Evolutionary conservation across 2,329 filamentous ascomycete genomes (phyloP).

Genomic region (Capronia americana): DNA sequence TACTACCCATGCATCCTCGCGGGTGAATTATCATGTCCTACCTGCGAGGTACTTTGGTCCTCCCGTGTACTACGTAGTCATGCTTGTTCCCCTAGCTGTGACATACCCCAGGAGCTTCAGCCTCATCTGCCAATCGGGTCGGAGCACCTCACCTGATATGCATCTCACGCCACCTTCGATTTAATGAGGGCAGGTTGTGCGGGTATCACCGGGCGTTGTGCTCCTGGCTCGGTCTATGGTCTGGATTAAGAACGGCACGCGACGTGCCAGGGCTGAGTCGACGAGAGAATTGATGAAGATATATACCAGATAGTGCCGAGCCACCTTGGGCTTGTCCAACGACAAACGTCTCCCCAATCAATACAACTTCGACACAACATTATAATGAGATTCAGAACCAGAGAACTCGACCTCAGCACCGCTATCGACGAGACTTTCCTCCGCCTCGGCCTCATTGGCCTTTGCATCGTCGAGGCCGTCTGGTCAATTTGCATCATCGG

Average conservation of each 20-base stretch:
- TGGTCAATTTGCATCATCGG: constrained; percentile 30
- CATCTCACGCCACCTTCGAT: not conserved
- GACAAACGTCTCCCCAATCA: not conserved
- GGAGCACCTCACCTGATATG: constrained; percentile 2
- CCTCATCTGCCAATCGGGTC: not conserved
- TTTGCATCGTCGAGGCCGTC: constrained; percentile 23
- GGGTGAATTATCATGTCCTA: not conserved
- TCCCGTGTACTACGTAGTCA: not conserved
- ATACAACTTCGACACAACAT: not conserved
- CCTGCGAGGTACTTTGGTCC: not conserved
- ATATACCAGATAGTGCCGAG: not conserved
- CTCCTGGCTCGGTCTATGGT: not conserved
- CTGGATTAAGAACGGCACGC: not conserved
- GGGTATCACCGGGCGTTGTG: not conserved
- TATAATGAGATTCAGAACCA: constrained; percentile 30
- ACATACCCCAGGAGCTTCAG: not conserved
- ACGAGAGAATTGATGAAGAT: not conserved
- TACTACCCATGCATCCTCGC: not conserved
- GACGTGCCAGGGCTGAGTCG: not conserved
- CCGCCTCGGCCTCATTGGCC: constrained; percentile 28
- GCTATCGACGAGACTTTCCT: constrained; percentile 34
- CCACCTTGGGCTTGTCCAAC: not conserved
- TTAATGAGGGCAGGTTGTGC: not conserved
- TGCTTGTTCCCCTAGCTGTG: not conserved
- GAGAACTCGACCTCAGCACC: constrained; percentile 30